Evolutionary conservation across 2,329 filamentous ascomycete species (phyloP).

Genomic region (Cladorrhinum sp.): DNA sequence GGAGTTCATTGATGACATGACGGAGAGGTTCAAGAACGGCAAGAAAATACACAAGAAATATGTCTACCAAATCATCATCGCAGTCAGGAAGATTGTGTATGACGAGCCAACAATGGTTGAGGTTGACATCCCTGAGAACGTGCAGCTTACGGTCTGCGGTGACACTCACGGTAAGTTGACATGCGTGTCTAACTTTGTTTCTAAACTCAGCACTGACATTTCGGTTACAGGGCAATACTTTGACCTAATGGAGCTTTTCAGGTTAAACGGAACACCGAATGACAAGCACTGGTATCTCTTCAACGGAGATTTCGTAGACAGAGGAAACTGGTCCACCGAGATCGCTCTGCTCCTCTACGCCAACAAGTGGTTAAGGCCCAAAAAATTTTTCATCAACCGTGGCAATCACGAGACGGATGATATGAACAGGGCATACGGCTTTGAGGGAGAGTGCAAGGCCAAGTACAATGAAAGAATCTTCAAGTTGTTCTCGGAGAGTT

Average conservation of each 20-base stretch:
- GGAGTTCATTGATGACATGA: constrained; percentile 98
- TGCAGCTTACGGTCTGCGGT: constrained; percentile 87
- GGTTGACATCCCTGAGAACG: constrained; percentile 72
- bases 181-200: neutral
- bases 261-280: constrained; percentile 78
- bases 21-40: constrained; percentile 88
- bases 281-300: constrained; percentile 93
- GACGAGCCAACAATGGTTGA: constrained; percentile 97
- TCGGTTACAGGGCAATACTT: constrained; percentile 85
- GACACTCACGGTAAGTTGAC: constrained; percentile 73
- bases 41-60: constrained; percentile 97
- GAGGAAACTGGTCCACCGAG: constrained; percentile 97
- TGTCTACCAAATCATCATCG: constrained; percentile 91
- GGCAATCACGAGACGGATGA: constrained; percentile 99
- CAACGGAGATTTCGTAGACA: constrained; percentile 97
- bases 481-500: constrained; percentile 97
- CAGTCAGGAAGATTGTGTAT: constrained; percentile 84
- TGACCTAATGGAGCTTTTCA: constrained; percentile 94
- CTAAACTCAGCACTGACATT: constrained; percentile 23
- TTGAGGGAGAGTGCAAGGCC: constrained; percentile 96
- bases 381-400: constrained; percentile 89
- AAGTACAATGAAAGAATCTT: constrained; percentile 97
- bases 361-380: constrained; percentile 92
- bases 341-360: constrained; percentile 91
- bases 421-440: constrained; percentile 98